phyloP scores from a whole-genome alignment of 2,329 filamentous ascomycete species.

The Sporothrix luriei region DNA sequence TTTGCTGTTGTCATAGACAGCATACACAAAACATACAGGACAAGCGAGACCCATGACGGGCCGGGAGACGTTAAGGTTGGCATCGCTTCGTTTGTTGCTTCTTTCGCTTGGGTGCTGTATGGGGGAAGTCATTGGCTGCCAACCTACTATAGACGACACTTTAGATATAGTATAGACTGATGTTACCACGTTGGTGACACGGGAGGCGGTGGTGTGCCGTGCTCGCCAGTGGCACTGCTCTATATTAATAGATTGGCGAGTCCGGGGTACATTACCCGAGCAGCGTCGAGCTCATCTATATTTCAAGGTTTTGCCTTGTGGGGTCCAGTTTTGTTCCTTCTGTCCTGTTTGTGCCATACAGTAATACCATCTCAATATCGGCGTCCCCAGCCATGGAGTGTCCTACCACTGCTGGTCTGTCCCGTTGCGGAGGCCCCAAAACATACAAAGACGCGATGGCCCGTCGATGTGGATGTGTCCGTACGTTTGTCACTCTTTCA shows the following conservation, averaged over 20 bases:
- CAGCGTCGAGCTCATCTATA: not conserved
- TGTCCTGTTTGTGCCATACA: not conserved
- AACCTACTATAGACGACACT: not conserved
- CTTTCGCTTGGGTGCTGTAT: too few species aligned
- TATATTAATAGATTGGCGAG: conserved; percentile 3
- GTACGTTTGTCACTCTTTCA: not conserved
- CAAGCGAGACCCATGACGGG: conserved; percentile 8
- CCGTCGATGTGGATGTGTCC: too few species aligned
- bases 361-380: not conserved
- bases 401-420: not conserved
- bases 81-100: not conserved
- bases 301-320: not conserved
- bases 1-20: not conserved
- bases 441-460: too few species aligned
- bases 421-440: not conserved
- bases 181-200: too few species aligned
- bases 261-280: conserved; percentile 23
- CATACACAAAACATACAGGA: too few species aligned
- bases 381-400: not conserved
- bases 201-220: too few species aligned
- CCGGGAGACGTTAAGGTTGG: conserved; percentile 18
- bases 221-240: not conserved
- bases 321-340: too few species aligned
- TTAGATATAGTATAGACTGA: too few species aligned
- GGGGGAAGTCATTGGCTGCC: too few species aligned